Evolutionary conservation across 2,329 filamentous ascomycete genomes (phyloP).

Genomic region (Trichoderma atrobrunneum): DNA sequence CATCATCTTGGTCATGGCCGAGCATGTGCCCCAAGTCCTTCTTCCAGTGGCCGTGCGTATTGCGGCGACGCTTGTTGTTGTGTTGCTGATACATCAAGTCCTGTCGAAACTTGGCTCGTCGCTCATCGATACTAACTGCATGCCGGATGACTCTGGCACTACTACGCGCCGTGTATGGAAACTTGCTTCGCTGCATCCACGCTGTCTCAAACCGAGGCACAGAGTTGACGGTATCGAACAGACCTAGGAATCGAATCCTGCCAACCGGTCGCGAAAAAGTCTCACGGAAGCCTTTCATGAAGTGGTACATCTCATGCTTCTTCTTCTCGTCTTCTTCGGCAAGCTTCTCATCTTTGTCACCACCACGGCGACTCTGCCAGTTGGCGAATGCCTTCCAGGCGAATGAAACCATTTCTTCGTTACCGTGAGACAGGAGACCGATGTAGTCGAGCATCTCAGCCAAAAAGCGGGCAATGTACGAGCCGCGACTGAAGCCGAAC

Average conservation of each 20-base stretch:
- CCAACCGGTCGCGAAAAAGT: constrained; percentile 75
- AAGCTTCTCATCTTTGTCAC: constrained; percentile 42
- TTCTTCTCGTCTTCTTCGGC: constrained; percentile 30
- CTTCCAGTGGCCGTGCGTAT: constrained; percentile 22
- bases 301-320: constrained; percentile 62
- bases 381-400: constrained; percentile 79
- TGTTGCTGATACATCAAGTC: constrained; percentile 60
- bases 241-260: constrained; percentile 70
- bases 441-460: constrained; percentile 85
- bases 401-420: constrained; percentile 81
- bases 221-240: constrained; percentile 81
- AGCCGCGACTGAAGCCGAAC: constrained; percentile 71
- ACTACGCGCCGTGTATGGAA: constrained; percentile 63
- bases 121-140: constrained; percentile 68
- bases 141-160: constrained; percentile 63
- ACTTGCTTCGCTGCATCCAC: constrained; percentile 77
- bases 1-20: background rate
- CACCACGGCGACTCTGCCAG: constrained; percentile 63
- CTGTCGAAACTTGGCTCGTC: constrained; percentile 68
- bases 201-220: constrained; percentile 72
- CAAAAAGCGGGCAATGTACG: constrained; percentile 71
- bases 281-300: constrained; percentile 76
- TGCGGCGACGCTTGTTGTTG: constrained; percentile 23
- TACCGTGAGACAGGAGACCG: constrained; percentile 74
- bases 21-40: constrained; percentile 8